Conservation (phyloP, 169 alveolate species). For the Cryptosporidium sp. region DNA sequence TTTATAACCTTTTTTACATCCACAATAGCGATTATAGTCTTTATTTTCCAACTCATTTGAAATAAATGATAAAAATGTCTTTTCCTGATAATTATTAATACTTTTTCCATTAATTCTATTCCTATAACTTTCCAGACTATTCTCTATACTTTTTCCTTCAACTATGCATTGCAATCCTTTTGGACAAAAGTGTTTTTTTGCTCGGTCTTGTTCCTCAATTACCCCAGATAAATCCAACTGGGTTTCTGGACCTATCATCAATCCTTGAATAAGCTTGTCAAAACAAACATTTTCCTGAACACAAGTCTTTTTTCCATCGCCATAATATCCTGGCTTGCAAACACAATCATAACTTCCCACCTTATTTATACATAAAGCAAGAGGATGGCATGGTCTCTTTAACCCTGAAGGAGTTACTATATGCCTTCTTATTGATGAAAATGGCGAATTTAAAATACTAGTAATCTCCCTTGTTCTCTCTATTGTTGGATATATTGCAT, state of each 20-base stretch:
- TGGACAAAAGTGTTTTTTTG: background rate
- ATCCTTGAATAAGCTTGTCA: background rate
- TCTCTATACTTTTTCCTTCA: background rate
- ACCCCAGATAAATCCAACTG: background rate
- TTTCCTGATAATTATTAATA: background rate
- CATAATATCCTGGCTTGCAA: slow-evolving; percentile 79
- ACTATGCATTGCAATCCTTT: slow-evolving; percentile 44
- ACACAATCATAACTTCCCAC: slow-evolving; percentile 78
- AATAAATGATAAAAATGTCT: background rate
- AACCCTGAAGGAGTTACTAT: slow-evolving; percentile 57
- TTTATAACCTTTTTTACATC: slow-evolving; percentile 51
- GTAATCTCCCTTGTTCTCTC: slow-evolving; percentile 59
- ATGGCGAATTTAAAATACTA: slow-evolving; percentile 48
- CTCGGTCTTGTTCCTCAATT: background rate
- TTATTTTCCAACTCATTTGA: background rate
- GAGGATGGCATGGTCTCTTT: slow-evolving; percentile 77
- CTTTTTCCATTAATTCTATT: background rate
- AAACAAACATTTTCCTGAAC: slow-evolving; percentile 44
- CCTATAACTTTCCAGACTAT: background rate
- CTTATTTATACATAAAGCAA: slow-evolving; percentile 79
- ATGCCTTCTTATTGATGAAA: slow-evolving; percentile 58
- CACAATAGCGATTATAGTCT: slow-evolving; percentile 22
- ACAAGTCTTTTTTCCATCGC: slow-evolving; percentile 76
- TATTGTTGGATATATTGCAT: slow-evolving; percentile 62
- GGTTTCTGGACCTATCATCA: background rate